Evolutionary conservation across 2,329 filamentous ascomycete genomes (phyloP).

Genomic region (Pseudogymnoascus sp.): DNA sequence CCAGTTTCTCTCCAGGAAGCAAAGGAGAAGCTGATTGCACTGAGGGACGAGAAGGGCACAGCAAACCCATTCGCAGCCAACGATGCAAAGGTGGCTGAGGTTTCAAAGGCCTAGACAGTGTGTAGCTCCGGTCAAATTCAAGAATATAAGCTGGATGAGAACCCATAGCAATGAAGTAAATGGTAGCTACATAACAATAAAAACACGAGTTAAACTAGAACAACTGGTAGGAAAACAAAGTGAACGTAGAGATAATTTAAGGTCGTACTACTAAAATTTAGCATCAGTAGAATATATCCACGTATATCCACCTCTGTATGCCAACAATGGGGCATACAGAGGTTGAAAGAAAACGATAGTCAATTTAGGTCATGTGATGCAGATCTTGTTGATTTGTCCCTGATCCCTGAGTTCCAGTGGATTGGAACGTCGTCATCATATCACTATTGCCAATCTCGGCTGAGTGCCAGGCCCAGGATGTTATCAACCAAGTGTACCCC

Average conservation of each 20-base stretch:
- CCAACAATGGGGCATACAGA: neutral
- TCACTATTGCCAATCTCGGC: conserved; percentile 9
- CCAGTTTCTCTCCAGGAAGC: conserved; percentile 51
- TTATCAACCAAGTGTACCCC: conserved; percentile 1
- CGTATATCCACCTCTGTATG: conserved; percentile 2
- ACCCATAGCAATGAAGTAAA: neutral
- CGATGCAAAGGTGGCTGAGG: neutral
- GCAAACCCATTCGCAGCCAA: conserved; percentile 32
- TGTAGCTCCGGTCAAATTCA: neutral
- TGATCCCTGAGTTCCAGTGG: conserved; percentile 1
- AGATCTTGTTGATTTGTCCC: neutral
- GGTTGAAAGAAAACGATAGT: neutral
- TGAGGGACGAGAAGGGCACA: conserved; percentile 41
- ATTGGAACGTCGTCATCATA: conserved; percentile 8
- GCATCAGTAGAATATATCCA: neutral
- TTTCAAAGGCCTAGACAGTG: neutral
- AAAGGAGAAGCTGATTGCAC: conserved; percentile 46
- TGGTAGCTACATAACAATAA: neutral
- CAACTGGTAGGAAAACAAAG: neutral
- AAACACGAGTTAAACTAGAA: neutral
- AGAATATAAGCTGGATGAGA: neutral
- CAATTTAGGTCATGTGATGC: neutral
- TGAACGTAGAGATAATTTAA: neutral
- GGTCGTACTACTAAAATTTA: neutral
- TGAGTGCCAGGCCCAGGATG: conserved; percentile 7